phyloP scores from a whole-genome alignment of 164 flowering plant species.

The Akebia trifoliata region DNA sequence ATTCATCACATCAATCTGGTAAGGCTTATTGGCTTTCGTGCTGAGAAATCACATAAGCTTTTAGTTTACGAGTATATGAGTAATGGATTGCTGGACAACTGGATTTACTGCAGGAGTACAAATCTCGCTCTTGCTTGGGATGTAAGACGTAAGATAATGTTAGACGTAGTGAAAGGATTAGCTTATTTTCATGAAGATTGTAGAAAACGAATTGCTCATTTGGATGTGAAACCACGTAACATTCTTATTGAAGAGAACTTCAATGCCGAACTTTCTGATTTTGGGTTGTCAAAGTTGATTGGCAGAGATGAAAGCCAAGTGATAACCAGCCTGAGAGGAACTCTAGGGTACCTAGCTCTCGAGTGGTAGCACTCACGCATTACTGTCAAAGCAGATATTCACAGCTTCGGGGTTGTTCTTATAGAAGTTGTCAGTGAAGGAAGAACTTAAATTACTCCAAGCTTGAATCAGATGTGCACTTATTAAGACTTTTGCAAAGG shows the following conservation, averaged over 20 bases:
- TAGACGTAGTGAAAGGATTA: constrained; percentile 18
- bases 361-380: constrained; percentile 8
- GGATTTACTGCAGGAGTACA: constrained; percentile 16
- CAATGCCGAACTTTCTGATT: constrained; percentile 25
- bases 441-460: constrained; percentile 19
- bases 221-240: constrained; percentile 26
- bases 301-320: constrained; percentile 23
- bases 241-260: constrained; percentile 12
- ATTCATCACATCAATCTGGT: constrained; percentile 28
- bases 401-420: constrained; percentile 26
- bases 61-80: constrained; percentile 5
- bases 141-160: constrained; percentile 7
- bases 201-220: constrained; percentile 18
- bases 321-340: constrained; percentile 5
- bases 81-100: constrained; percentile 24
- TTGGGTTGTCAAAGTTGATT: constrained; percentile 16
- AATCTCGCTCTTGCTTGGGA: constrained; percentile 17
- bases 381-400: constrained; percentile 24
- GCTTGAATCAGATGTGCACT: not conserved
- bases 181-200: constrained; percentile 31
- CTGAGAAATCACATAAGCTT: not conserved
- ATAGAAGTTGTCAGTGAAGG: constrained; percentile 22
- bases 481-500: constrained; percentile 12
- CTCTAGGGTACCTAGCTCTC: not conserved
- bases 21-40: constrained; percentile 8